Conservation (phyloP, 164 flowering plant genomes). For the Annona cherimola region DNA sequence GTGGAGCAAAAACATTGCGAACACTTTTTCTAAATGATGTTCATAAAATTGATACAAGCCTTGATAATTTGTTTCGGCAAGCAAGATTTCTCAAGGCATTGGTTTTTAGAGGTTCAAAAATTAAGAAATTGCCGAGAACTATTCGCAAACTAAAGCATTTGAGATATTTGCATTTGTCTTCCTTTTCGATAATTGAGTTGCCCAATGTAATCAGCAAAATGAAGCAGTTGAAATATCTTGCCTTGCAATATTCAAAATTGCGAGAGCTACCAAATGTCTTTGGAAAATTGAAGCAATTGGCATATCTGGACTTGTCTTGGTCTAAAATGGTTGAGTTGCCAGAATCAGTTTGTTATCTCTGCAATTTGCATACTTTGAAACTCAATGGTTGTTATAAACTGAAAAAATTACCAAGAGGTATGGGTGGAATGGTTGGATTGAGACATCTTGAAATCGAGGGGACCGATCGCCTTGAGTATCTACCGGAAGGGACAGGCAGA, state of each 20-base stretch:
- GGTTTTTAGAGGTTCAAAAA: constrained; percentile 1
- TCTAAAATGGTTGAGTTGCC: too few relatives aligned
- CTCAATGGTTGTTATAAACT: not conserved
- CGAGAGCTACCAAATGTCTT: too few relatives aligned
- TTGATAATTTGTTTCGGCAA: not conserved
- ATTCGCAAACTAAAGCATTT: constrained; percentile 3
- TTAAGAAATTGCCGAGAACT: constrained; percentile 3
- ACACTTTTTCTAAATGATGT: not conserved
- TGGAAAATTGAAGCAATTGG: too few relatives aligned
- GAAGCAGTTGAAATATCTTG: too few relatives aligned
- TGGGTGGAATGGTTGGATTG: not conserved
- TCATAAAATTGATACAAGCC: not conserved
- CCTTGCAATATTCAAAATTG: too few relatives aligned
- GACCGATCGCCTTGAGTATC: too few relatives aligned
- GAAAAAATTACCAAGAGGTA: not conserved
- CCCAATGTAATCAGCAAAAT: too few relatives aligned
- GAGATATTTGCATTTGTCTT: constrained; percentile 5
- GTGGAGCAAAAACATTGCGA: not conserved
- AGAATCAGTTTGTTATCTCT: constrained; percentile 14
- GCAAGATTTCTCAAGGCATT: not conserved
- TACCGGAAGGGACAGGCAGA: too few relatives aligned
- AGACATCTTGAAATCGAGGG: too few relatives aligned
- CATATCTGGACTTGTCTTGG: too few relatives aligned
- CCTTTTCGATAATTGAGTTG: not conserved
- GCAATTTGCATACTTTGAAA: constrained; percentile 14